Evolutionary conservation across 2,329 filamentous ascomycete genomes (phyloP).

Genomic region (Fusarium annulatum): DNA sequence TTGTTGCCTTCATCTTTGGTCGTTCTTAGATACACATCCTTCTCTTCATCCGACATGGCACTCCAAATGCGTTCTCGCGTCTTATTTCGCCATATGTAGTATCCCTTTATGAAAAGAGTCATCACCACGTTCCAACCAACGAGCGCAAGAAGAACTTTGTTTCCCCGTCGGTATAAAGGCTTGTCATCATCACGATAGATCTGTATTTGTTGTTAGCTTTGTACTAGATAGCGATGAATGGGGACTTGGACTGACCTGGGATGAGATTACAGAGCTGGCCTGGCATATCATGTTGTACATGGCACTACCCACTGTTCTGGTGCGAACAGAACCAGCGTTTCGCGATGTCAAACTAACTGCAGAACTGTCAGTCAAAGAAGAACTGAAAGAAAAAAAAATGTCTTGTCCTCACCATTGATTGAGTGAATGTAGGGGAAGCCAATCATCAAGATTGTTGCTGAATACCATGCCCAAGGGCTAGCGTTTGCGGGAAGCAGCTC

Average conservation of each 20-base stretch:
- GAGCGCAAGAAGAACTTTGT: conserved; percentile 62
- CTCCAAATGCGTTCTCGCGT: conserved; percentile 58
- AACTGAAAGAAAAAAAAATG: too few species aligned
- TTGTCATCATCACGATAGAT: conserved; percentile 57
- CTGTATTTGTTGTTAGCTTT: neutral
- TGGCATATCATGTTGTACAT: conserved; percentile 63
- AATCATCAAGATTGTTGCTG: conserved; percentile 49
- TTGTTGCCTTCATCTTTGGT: conserved; percentile 59
- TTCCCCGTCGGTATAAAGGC: conserved; percentile 54
- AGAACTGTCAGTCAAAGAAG: neutral
- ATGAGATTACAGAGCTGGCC: conserved; percentile 48
- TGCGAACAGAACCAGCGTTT: conserved; percentile 69
- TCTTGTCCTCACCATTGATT: neutral
- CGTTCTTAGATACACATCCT: conserved; percentile 47
- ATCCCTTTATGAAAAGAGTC: conserved; percentile 61
- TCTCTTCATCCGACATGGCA: conserved; percentile 57
- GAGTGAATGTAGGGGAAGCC: conserved; percentile 49
- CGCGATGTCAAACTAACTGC: conserved; percentile 67
- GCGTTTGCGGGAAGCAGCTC: conserved; percentile 43
- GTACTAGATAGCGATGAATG: neutral
- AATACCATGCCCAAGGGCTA: conserved; percentile 49
- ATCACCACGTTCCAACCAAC: conserved; percentile 60
- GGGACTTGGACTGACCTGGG: conserved; percentile 33
- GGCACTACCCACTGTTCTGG: conserved; percentile 66
- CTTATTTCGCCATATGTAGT: conserved; percentile 63